These are phyloP conservation scores for Astragalus membranaceus DNA, from an alignment of 306 rosid species.

Conservation along the genomic window DNA sequence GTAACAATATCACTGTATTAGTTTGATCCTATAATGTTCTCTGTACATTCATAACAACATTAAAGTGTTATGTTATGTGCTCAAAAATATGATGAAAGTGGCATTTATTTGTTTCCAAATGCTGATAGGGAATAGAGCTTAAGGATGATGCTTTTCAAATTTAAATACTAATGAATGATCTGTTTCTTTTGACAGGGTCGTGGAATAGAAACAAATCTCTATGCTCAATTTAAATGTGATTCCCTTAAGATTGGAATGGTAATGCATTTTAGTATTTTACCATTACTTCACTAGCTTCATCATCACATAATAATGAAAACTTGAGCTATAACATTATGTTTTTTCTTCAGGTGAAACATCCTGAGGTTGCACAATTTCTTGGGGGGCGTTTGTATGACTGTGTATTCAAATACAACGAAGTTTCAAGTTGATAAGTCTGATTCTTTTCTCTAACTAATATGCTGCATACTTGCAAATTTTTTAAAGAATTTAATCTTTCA, in stretches of 20 bases:
- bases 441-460: constrained; percentile 12
- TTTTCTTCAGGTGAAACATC: constrained; percentile 73
- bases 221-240: constrained; percentile 89
- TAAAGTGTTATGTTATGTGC: too few relatives aligned
- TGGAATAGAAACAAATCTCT: constrained; percentile 88
- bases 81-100: too few relatives aligned
- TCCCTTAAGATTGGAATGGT: constrained; percentile 98
- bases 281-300: not conserved
- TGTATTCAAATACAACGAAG: constrained; percentile 87
- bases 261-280: not conserved
- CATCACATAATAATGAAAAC: not conserved
- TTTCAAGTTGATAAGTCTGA: constrained; percentile 28
- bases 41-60: too few relatives aligned
- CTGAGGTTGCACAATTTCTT: constrained; percentile 86
- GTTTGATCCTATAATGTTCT: too few relatives aligned
- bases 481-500: not conserved
- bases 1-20: too few relatives aligned
- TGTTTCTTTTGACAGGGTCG: constrained; percentile 66
- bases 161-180: not conserved
- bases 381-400: constrained; percentile 91
- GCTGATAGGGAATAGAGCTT: too few relatives aligned
- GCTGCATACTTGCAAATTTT: not conserved
- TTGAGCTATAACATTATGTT: not conserved
- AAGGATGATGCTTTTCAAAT: too few relatives aligned
- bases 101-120: too few relatives aligned